Conservation (phyloP, 2,329 filamentous ascomycete species). For the Fusarium continuum region DNA sequence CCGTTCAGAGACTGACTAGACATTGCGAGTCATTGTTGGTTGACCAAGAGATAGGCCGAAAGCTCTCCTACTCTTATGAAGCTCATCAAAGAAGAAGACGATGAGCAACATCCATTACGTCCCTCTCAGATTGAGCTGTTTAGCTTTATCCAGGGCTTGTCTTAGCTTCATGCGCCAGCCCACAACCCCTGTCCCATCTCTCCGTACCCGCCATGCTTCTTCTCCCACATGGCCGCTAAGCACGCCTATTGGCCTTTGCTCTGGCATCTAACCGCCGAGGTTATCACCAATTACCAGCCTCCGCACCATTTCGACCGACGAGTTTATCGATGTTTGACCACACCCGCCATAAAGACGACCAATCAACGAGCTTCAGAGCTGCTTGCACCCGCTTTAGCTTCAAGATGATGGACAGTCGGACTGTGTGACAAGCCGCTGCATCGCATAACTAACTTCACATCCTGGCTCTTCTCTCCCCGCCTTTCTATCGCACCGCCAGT, state of each 20-base stretch:
- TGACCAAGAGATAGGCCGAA: not conserved
- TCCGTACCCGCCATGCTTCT: slow-evolving; percentile 23
- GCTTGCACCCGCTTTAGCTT: slow-evolving; percentile 21
- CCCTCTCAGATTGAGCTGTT: slow-evolving; percentile 19
- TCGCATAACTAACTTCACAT: slow-evolving; percentile 32
- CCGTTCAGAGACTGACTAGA: not conserved
- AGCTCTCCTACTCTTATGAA: not conserved
- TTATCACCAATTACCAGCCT: slow-evolving; percentile 44
- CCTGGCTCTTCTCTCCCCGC: slow-evolving; percentile 22
- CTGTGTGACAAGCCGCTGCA: slow-evolving; percentile 37
- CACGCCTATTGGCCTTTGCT: slow-evolving; percentile 47
- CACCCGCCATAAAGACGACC: slow-evolving; percentile 5
- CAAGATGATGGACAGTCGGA: slow-evolving; percentile 18
- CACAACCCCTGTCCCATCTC: slow-evolving; percentile 17
- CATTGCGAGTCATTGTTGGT: not conserved
- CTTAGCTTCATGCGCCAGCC: slow-evolving; percentile 19
- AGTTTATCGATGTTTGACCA: slow-evolving; percentile 28
- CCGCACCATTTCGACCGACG: slow-evolving; percentile 21
- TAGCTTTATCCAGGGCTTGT: slow-evolving; percentile 12
- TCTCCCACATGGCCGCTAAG: slow-evolving; percentile 34
- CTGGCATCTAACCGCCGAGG: slow-evolving; percentile 53
- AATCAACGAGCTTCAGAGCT: slow-evolving; percentile 20
- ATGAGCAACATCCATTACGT: not conserved
- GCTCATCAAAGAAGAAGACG: slow-evolving; percentile 12
- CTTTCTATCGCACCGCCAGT: slow-evolving; percentile 30